Conservation (phyloP, 257 asterid genomes). For the Plantago elongata region DNA sequence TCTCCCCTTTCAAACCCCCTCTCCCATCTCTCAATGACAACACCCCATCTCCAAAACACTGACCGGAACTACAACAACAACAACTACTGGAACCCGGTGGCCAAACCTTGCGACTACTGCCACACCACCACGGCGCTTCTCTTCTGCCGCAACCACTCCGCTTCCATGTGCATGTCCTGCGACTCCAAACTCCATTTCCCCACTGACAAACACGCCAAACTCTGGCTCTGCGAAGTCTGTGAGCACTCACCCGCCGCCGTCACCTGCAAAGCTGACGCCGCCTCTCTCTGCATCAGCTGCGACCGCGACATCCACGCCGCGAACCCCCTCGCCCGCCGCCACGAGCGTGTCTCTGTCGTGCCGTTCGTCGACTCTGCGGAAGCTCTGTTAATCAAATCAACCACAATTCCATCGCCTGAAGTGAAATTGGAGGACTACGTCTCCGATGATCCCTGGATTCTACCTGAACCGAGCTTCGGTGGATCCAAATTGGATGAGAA, state of each 20-base stretch:
- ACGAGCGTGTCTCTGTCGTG: conserved; percentile 51
- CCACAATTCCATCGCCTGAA: conserved; percentile 9
- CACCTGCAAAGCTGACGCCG: conserved; percentile 71
- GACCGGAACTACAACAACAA: no score
- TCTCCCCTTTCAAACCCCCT: no score
- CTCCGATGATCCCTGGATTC: conserved; percentile 33
- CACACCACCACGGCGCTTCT: conserved; percentile 49
- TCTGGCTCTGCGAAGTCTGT: conserved; percentile 74
- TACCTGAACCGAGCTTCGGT: conserved; percentile 19
- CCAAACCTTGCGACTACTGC: conserved; percentile 64
- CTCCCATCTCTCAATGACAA: no score
- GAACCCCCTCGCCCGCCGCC: conserved; percentile 65
- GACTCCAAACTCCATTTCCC: conserved; percentile 43
- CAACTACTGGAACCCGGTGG: conserved; percentile 32
- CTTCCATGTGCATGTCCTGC: conserved; percentile 54
- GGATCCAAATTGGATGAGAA: conserved; percentile 37
- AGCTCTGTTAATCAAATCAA: conserved; percentile 31
- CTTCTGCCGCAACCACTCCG: conserved; percentile 54
- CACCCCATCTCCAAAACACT: no score
- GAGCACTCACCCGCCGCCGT: conserved; percentile 60
- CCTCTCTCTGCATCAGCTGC: conserved; percentile 55
- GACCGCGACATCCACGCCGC: conserved; percentile 75
- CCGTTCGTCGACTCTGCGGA: conserved; percentile 62
- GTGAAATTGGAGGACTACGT: conserved; percentile 9
- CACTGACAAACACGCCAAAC: conserved; percentile 43